Percentiles rank a stretch among this genome's conserved stretches.
These are phyloP conservation scores for Phyllosticta citrichinensis DNA, from an alignment of 2,329 filamentous ascomycete genomes.

Conservation along the genomic window DNA sequence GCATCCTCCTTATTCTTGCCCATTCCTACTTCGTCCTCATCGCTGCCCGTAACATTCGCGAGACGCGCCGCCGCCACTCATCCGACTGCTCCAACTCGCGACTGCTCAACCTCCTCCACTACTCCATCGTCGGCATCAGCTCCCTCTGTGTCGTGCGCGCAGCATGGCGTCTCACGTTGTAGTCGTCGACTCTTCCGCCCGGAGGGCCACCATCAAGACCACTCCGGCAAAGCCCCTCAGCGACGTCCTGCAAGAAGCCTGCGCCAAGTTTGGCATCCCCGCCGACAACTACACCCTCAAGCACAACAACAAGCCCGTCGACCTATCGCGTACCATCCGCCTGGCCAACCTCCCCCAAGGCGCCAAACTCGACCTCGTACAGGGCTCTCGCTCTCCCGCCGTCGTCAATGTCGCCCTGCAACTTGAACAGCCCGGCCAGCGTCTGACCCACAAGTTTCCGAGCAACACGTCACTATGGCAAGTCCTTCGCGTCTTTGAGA, in stretches of 20 bases:
- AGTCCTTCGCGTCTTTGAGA: conserved; percentile 82
- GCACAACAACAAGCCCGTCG: conserved; percentile 77
- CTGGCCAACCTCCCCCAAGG: conserved; percentile 73
- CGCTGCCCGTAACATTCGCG: conserved; percentile 6
- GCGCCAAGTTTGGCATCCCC: conserved; percentile 65
- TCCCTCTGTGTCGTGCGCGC: conserved; percentile 11
- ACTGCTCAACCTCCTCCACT: conserved; percentile 8
- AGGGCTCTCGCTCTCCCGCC: conserved; percentile 73
- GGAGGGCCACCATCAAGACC: conserved; percentile 73
- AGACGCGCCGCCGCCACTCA: conserved; percentile 9
- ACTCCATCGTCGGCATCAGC: conserved; percentile 10
- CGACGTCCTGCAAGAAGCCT: conserved; percentile 81
- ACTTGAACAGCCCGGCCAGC: conserved; percentile 60
- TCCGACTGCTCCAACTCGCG: conserved; percentile 6
- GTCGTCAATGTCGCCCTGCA: conserved; percentile 85
- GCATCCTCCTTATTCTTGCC: conserved; percentile 7
- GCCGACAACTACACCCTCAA: conserved; percentile 72
- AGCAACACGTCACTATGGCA: conserved; percentile 86
- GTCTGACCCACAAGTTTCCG: conserved; percentile 75
- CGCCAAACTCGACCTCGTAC: conserved; percentile 85
- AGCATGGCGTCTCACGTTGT: conserved; percentile 80
- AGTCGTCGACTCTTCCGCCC: conserved; percentile 71
- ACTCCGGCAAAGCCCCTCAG: conserved; percentile 69
- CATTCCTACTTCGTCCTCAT: conserved; percentile 5
- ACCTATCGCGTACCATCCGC: conserved; percentile 75